Evolutionary conservation across 2,329 filamentous ascomycete genomes (phyloP), one percentile per base, ranked within the genome.

Genomic region (Neofusicoccum sp.): DNA sequence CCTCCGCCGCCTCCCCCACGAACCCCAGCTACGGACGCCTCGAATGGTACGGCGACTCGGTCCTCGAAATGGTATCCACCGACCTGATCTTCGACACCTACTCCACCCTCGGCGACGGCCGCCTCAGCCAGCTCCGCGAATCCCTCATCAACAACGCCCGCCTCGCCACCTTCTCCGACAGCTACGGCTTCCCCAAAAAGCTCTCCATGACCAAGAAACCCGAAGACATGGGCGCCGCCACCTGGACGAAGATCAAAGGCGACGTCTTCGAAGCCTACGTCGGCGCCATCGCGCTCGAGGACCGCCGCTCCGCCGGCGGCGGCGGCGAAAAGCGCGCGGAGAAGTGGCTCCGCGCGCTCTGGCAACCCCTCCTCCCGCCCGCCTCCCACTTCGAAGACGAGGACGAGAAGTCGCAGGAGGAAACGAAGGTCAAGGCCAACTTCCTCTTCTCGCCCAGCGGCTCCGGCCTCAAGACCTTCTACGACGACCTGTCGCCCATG

Each of bases 251-350:
- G 73, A 86, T 91, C 8, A 81, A 89, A 60, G 93, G 88, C 7
- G 93, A 98, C 70, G 82, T 97, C 16, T 96, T 97, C 68, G 93
- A 98, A 73, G 89, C 93, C 0, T 97, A 96, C 67, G 85, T 96
- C 14, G 93, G 89, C 7, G 93, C 89, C 3, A 76, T 93, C 5
- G 83, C 96, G 6, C 33, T 49, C 7, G 57, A 60, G 6, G 57
- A 60, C 16, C 34, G 77, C 20, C 20, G 20, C 20, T 20, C 20
- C 20, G 20, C 20, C 20, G 20, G 20, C 91, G 2, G 86, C 88
- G 1, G 84, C 91, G 67, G 80, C 85, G 0, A 74, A 77, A 30
- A 20, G 8, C 57, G 57, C 26, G 87, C 84, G 1, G 82, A 88
- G 56, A 72, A 80, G 12, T 98, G 92, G 91, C 76, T 97, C 47